Base-by-base conservation (phyloP, 306 rosid species). In the Vigna mungo region DNA sequence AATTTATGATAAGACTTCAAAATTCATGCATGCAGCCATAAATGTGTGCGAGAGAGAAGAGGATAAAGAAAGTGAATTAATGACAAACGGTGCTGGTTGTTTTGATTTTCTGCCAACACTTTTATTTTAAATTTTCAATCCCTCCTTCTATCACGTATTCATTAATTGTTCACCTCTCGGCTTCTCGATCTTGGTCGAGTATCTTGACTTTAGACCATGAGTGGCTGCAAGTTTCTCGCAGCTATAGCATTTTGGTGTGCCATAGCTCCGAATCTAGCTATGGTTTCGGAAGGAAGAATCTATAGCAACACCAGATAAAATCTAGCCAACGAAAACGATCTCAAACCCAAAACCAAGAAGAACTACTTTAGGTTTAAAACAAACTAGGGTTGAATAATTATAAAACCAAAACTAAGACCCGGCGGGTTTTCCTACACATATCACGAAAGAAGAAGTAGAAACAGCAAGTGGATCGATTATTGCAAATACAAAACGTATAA, bases 11-110 rank as follows among this genome's bases (percentile, higher is more conserved):
- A 16, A 5, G 86, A 70, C 72, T 65, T 82, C 52, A 34, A 36
- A 67, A 72, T 68, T 65, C 80, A 80, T 73, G 85, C 85, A 73
- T 76, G 68, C 16, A 23, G 47, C 36, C 54, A 61, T 70, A 63
- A 47, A 78, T 78, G 30, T 71, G 46, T 34, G 72, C 6, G 39
- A 27, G 74, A 63, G 37, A 63, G 37, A 13, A 9, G 48, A 62
- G 48, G 66, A 61, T n/a, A 36, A 49, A 67, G 72, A 48, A 16
- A 39, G 69, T 21, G 77, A 74, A 67, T 56, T 81, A 68, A 74
- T 74, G 56, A 51, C 64, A 23, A 80, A 68, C 80, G 70, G 85
- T 80, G 82, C 39, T 81, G 54, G 72, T 52, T 68, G 72, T 75
- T 81, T 25, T 53, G 59, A 73, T 60, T 79, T 85, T 54, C 53